phyloP scores from a whole-genome alignment of 495 filamentous ascomycete genomes.

The Filosporella fistucella region DNA sequence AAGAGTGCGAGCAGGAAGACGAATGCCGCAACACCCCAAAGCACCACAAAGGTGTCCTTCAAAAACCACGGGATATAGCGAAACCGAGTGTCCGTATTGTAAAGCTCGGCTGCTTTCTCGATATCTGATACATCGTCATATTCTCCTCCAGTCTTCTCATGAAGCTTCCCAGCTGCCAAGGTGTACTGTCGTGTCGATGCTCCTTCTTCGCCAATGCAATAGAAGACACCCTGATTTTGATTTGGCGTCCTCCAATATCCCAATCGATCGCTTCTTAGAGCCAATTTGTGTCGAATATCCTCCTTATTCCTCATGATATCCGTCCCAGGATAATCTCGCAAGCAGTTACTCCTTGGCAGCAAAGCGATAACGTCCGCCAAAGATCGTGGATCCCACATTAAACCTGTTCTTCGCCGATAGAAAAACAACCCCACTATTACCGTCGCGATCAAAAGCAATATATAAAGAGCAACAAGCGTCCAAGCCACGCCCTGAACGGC shows the following conservation, averaged over 20 bases:
- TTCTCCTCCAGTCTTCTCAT: constrained; percentile 27
- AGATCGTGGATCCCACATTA: constrained; percentile 81
- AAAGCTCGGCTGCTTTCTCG: constrained; percentile 30
- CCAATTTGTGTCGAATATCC: constrained; percentile 40
- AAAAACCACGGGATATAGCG: constrained; percentile 80
- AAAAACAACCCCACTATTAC: constrained; percentile 41
- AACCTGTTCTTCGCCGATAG: constrained; percentile 55
- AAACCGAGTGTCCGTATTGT: constrained; percentile 46
- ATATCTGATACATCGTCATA: constrained; percentile 13
- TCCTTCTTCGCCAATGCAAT: constrained; percentile 60
- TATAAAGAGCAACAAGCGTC: constrained; percentile 71
- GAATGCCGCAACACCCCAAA: constrained; percentile 57
- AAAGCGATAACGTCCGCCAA: constrained; percentile 73
- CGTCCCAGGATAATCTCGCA: constrained; percentile 60
- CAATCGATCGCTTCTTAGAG: constrained; percentile 55
- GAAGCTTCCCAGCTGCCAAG: constrained; percentile 30
- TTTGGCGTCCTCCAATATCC: constrained; percentile 64
- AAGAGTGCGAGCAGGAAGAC: constrained; percentile 69
- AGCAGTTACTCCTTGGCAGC: constrained; percentile 72
- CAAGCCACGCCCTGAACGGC: constrained; percentile 72
- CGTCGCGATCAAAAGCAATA: constrained; percentile 56
- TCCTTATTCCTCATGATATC: constrained; percentile 44
- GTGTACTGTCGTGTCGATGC: constrained; percentile 52
- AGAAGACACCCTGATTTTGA: constrained; percentile 40
- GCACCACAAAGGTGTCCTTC: constrained; percentile 54